Conservation (phyloP, 164 flowering plant genomes). For the Hamamelis virginiana region DNA sequence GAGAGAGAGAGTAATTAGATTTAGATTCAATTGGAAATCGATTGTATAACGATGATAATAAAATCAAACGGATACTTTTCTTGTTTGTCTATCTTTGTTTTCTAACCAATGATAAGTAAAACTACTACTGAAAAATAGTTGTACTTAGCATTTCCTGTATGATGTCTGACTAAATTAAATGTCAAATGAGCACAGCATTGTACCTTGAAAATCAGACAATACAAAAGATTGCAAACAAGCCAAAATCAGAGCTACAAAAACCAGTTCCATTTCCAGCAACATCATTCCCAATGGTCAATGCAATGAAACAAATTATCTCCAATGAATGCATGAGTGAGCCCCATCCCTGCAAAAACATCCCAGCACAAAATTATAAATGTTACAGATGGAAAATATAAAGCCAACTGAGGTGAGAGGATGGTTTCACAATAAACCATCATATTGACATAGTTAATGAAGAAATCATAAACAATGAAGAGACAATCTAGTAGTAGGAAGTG, state of each 20-base stretch:
- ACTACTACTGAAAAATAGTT: not conserved
- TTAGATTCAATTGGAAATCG: too few species aligned
- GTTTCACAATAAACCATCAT: not conserved
- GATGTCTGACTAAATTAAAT: constrained; percentile 1
- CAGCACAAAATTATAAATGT: not conserved
- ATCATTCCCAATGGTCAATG: constrained; percentile 14
- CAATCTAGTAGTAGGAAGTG: not conserved
- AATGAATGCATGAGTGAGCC: not conserved
- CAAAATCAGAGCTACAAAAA: constrained; percentile 30
- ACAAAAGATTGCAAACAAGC: constrained; percentile 37
- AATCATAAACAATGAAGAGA: not conserved
- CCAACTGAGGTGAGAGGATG: not conserved
- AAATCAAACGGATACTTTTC: too few species aligned
- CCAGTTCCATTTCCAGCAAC: constrained; percentile 31
- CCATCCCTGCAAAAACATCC: constrained; percentile 20
- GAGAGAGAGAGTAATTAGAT: too few species aligned
- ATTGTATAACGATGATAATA: too few species aligned
- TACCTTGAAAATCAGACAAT: constrained; percentile 60
- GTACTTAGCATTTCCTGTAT: not conserved
- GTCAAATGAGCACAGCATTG: constrained; percentile 2
- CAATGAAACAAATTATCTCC: constrained; percentile 4
- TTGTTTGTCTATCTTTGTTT: too few species aligned
- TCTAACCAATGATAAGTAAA: not conserved
- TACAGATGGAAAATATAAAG: not conserved
- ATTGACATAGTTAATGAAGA: not conserved